phyloP scores from a whole-genome alignment of 2,329 filamentous ascomycete species.

The Phyllosticta citribraziliensis region DNA sequence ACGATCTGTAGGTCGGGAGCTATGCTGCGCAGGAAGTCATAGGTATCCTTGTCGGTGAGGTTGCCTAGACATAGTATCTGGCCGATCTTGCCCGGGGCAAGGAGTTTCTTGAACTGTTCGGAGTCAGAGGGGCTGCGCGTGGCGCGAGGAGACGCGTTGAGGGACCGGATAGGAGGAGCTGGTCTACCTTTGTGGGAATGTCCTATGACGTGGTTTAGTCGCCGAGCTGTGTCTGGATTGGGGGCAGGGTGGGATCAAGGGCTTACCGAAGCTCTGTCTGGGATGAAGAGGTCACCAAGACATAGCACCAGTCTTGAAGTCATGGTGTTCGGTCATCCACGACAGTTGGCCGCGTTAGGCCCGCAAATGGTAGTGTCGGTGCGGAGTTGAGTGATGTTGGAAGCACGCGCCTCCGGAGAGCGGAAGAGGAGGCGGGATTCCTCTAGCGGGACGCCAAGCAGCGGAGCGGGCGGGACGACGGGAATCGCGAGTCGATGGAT shows the following conservation, averaged over 20 bases:
- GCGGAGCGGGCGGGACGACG: neutral
- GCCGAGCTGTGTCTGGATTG: constrained; percentile 11
- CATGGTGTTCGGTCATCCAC: constrained; percentile 20
- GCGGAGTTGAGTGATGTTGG: neutral
- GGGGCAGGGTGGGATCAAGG: constrained; percentile 17
- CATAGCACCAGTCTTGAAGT: constrained; percentile 32
- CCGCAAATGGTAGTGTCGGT: neutral
- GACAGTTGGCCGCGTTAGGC: neutral
- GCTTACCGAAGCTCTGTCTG: constrained; percentile 32
- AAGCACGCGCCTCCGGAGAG: constrained; percentile 4
- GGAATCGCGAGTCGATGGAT: neutral
- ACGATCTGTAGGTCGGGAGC: constrained; percentile 58
- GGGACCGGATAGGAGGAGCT: neutral
- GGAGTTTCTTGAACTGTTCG: constrained; percentile 42
- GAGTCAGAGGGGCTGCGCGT: constrained; percentile 11
- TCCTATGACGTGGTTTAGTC: constrained; percentile 29
- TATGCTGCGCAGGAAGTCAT: constrained; percentile 45
- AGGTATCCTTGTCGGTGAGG: constrained; percentile 47
- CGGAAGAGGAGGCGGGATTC: neutral
- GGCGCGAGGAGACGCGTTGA: constrained; percentile 1
- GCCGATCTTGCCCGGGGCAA: constrained; percentile 49
- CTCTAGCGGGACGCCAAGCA: neutral
- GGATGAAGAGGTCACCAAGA: constrained; percentile 35
- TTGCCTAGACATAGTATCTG: constrained; percentile 51
- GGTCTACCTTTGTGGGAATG: constrained; percentile 31